These are phyloP conservation scores for Tolypocladium tropicale DNA, from an alignment of 2,329 filamentous ascomycete genomes.

Conservation along the genomic window DNA sequence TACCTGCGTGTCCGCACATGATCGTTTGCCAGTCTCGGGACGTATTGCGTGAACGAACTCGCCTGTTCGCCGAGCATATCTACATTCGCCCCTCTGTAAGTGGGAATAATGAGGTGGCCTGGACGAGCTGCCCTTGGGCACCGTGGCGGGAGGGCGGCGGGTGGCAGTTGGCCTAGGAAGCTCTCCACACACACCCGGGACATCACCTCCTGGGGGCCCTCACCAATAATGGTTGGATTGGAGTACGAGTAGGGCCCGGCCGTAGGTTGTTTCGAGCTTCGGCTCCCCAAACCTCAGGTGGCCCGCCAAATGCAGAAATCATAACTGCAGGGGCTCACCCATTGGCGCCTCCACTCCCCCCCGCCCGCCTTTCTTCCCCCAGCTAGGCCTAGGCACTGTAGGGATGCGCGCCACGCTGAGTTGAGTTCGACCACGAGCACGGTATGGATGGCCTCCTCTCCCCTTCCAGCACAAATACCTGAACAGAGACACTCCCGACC, in stretches of 20 bases:
- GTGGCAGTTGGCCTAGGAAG: not conserved
- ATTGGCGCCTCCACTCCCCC: no score
- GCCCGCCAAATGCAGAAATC: not conserved
- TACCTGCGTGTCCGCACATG: no score
- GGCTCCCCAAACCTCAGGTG: not conserved
- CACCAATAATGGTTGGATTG: not conserved
- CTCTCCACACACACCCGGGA: not conserved
- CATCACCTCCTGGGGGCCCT: not conserved
- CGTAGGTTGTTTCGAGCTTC: no score
- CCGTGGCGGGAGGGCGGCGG: not conserved
- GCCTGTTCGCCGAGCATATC: no score
- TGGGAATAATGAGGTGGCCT: no score
- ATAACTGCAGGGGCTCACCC: not conserved
- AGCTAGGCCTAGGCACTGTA: no score
- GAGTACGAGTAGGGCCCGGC: no score
- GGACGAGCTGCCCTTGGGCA: not conserved
- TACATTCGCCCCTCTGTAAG: no score
- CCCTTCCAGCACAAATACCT: not conserved
- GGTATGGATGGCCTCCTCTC: not conserved
- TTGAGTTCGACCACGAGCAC: no score
- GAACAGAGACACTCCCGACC: not conserved
- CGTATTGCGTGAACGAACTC: not conserved
- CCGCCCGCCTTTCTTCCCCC: no score
- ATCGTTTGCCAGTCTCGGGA: no score
- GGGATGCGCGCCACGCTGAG: not conserved